Base-by-base conservation (phyloP, 495 filamentous ascomycete genomes). In the Durotheca rogersii region DNA sequence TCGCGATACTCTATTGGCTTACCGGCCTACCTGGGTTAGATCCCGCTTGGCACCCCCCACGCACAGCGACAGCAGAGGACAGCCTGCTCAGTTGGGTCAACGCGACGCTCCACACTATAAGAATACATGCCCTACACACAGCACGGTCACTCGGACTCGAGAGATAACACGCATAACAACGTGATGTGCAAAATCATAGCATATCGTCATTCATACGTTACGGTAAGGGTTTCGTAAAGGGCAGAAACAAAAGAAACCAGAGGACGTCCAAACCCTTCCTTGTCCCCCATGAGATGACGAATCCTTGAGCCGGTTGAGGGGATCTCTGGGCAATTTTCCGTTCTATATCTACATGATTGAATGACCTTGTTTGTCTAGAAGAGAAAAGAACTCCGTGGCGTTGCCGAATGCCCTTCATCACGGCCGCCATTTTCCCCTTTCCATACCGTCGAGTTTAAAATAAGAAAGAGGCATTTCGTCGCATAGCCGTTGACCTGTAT, bases 141-240 rank as follows among this genome's bases (percentile, higher is more conserved):
- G n/a, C n/a, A n/a, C n/a, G n/a, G n/a, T n/a, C n/a, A n/a, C n/a
- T n/a, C n/a, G n/a, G n/a, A n/a, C n/a, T n/a, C n/a, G n/a, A n/a
- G n/a, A n/a, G n/a, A 27, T 27, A 4, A 27, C 23, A 27, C 23
- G 4, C 23, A 27, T 27, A 27, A 27, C 9, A 27, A 27, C 35
- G 33, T 39, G 19, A 44, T 31, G 14, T 45, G 38, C 39, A 59
- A 49, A 56, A n/a, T 65, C 56, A 57, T 51, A 54, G 48, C 52
- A 61, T 60, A 51, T 66, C 62, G 43, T 66, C 62, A 63, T 61
- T 61, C 62, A 60, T 66, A 42, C 53, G 47, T 42, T 18, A 42
- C 36, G 36, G 9, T 9, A 9, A 51, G 12, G 38, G 47, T 23
- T 53, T 66, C 62, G 50, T 66, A 50, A 63, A 63, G 58, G n/a